Evolutionary conservation across 1,284 basidiomycete species (phyloP), one percentile per base, ranked within the genome.

Genomic region (Termitomyces sp.): DNA sequence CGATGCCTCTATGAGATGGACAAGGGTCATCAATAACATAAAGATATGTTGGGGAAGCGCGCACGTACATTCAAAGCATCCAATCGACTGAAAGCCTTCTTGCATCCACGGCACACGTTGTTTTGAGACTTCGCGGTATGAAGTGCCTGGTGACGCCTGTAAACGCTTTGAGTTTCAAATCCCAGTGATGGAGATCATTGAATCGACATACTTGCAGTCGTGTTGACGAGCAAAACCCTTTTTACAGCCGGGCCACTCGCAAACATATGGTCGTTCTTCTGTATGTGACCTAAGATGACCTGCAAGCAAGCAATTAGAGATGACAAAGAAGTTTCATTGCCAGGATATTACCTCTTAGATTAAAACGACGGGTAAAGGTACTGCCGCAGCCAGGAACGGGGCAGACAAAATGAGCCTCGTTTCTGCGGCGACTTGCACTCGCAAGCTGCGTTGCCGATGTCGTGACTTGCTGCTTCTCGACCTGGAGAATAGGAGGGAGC

Each of bases 261-360:
- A 97, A 57, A 93, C 83, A 71, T 93, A 97, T 33, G 94, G 94
- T 53, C 93, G 78, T 70, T 97, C 93, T 68, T 96, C 93, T 24
- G 93, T 96, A 68, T 97, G 94, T n/a, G 93, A 96, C 62, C 94
- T 84, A 60, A 97, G 70, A 73, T 97, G 95, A 47, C 95, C 94
- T 84, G 74, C 68, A 54, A 75, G 55, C 56, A 31, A 52, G 30
- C 44, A 46, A 57, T 57, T 62, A 64, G 56, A 60, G 50, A 60
- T 24, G 26, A 18, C 33, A 40, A 24, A 54, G 38, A 58, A 54
- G 46, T 50, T 51, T 53, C 40, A 40, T 51, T 47, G 39, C 24
- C 46, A 33, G 24, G 51, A 50, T 76, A 8, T 50, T 59, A 89
- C 90, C 90, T 81, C 80, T 74, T 48, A 91, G 70, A 70, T 92